Percentiles rank a stretch among this genome's conserved stretches.
Conservation (phyloP, 192 early-diverging fungal genomes). For the Coemansia sp. region DNA sequence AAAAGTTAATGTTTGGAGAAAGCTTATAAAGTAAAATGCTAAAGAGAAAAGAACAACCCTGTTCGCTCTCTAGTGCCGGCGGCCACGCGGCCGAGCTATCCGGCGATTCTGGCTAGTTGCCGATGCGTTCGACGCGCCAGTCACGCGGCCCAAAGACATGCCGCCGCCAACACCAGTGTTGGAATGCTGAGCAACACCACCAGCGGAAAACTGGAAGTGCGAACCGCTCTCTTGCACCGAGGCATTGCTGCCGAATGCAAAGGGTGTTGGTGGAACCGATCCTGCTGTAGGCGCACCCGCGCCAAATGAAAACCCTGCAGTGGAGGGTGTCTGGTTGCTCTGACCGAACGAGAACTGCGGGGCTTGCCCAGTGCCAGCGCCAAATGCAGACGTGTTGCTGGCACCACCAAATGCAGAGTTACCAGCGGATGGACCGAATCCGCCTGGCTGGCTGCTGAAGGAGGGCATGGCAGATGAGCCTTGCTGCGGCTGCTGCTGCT, state of each 20-base stretch:
- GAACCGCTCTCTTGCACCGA: constrained; percentile 26
- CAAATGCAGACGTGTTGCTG: constrained; percentile 31
- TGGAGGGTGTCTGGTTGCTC: constrained; percentile 10
- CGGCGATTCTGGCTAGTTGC: constrained; percentile 40
- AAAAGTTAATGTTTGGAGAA: background rate
- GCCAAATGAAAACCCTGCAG: constrained; percentile 26
- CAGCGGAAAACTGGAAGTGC: constrained; percentile 41
- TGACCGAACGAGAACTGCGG: constrained; percentile 45
- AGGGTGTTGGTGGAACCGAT: constrained; percentile 21
- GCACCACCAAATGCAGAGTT: constrained; percentile 23
- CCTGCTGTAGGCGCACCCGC: constrained; percentile 14
- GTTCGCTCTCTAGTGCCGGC: constrained; percentile 17
- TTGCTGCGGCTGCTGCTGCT: constrained; percentile 20
- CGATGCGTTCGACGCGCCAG: constrained; percentile 45
- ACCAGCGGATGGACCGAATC: constrained; percentile 26
- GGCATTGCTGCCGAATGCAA: constrained; percentile 44
- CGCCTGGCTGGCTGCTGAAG: constrained; percentile 19
- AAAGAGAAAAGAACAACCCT: background rate
- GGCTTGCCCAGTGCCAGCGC: constrained; percentile 8
- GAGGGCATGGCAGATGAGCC: constrained; percentile 13
- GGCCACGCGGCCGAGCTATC: constrained; percentile 48
- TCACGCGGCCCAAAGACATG: constrained; percentile 41
- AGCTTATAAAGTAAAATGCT: background rate
- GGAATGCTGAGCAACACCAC: constrained; percentile 40
- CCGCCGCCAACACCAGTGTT: constrained; percentile 32